phyloP scores from a whole-genome alignment of 225 moss, liverwort and hornwort species.

The Neckera pumila region DNA sequence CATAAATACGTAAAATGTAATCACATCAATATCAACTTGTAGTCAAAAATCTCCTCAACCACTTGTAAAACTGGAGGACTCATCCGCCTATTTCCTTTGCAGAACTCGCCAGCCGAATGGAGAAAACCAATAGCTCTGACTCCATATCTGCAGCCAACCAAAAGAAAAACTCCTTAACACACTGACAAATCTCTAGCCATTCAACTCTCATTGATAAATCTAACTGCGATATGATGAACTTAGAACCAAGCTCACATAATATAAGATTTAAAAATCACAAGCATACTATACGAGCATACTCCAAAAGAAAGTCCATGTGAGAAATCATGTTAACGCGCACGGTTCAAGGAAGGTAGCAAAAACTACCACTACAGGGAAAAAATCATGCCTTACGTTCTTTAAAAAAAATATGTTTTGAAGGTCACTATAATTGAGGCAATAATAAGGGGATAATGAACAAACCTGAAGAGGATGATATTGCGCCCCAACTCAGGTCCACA shows the following conservation, averaged over 20 bases:
- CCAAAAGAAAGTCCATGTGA: background rate
- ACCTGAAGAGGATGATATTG: slow-evolving; percentile 5
- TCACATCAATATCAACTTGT: background rate
- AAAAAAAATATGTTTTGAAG: background rate
- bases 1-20: background rate
- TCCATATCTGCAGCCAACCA: background rate
- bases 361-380: background rate
- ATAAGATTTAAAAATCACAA: background rate
- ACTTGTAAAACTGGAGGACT: background rate
- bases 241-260: background rate
- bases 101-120: background rate
- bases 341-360: background rate
- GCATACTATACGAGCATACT: background rate
- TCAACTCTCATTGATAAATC: background rate
- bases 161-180: background rate
- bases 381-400: background rate
- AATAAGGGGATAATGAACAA: background rate
- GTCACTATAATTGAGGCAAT: background rate
- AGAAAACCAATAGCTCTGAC: background rate
- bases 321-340: background rate
- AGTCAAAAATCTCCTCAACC: background rate
- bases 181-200: background rate
- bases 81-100: background rate
- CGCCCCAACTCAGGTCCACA: background rate
- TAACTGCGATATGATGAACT: background rate